phyloP scores from a whole-genome alignment of 805 yeast species.

The Pichia sporocuriosa region DNA sequence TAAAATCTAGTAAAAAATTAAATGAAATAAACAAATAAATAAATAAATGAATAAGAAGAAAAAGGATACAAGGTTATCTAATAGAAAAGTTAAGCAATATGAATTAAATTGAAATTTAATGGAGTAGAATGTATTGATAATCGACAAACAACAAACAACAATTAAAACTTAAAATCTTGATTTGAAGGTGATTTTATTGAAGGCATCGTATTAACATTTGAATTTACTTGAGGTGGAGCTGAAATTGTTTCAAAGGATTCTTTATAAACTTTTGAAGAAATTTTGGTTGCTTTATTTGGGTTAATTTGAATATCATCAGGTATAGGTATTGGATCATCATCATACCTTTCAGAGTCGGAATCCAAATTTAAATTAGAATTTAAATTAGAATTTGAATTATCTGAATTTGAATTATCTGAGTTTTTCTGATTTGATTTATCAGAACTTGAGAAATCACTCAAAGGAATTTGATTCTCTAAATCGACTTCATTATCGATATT shows the following conservation, averaged over 20 bases:
- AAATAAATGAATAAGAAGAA: not conserved
- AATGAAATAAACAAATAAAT: not conserved
- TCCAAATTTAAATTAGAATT: no score
- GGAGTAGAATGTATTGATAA: not conserved
- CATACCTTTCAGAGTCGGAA: no score
- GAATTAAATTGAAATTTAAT: no score
- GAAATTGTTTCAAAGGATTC: slow-evolving; percentile 11
- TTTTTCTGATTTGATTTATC: slow-evolving; percentile 1
- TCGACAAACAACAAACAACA: no score
- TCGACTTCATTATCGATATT: slow-evolving; percentile 5
- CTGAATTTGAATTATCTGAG: not conserved
- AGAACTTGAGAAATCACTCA: slow-evolving; percentile 1
- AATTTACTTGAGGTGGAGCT: not conserved
- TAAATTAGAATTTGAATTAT: not conserved
- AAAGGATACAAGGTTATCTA: no score
- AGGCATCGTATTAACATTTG: no score
- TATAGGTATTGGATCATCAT: slow-evolving; percentile 8
- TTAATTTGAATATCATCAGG: slow-evolving; percentile 1
- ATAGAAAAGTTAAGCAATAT: not conserved
- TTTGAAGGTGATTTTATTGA: not conserved
- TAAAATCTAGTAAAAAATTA: no score
- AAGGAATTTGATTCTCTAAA: slow-evolving; percentile 11
- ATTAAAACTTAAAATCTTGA: not conserved
- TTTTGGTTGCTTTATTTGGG: slow-evolving; percentile 5
- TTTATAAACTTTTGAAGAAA: slow-evolving; percentile 7